phyloP scores from a whole-genome alignment of 805 yeast species.

The Saturnispora serradocipensis region DNA sequence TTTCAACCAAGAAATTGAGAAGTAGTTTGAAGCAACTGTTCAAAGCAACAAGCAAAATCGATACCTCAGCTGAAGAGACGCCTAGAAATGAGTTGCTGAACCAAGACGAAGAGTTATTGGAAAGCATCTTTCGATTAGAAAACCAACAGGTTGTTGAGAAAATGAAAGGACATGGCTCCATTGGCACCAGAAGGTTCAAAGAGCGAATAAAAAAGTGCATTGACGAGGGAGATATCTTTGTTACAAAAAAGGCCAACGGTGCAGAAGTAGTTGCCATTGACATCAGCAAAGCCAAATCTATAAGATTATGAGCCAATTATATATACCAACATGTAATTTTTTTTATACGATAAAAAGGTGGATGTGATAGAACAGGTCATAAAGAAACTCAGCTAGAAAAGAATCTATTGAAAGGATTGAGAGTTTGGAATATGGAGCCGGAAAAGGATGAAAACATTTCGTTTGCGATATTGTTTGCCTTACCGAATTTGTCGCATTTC shows the following conservation, averaged over 20 bases:
- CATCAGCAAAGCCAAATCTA: constrained; percentile 8
- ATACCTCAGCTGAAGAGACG: not conserved
- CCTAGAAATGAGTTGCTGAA: no score
- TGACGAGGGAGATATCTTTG: constrained; percentile 14
- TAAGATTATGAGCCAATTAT: not conserved
- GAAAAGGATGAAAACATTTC: constrained; percentile 47
- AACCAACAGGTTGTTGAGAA: constrained; percentile 16
- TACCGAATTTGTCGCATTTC: constrained; percentile 85
- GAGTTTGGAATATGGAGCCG: constrained; percentile 32
- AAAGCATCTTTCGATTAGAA: constrained; percentile 8
- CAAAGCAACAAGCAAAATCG: not conserved
- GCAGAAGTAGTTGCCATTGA: constrained; percentile 17
- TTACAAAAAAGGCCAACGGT: constrained; percentile 14
- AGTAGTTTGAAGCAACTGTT: not conserved
- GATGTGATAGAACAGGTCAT: not conserved
- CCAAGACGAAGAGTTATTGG: not conserved
- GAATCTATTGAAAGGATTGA: constrained; percentile 32
- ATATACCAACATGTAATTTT: not conserved
- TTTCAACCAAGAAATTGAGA: not conserved
- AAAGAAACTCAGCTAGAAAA: constrained; percentile 4
- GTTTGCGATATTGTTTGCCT: constrained; percentile 60
- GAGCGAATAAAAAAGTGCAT: constrained; percentile 15
- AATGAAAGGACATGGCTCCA: constrained; percentile 12
- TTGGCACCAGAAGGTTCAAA: constrained; percentile 15
- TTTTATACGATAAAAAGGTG: not conserved